Evolutionary conservation across 2,329 filamentous ascomycete genomes (phyloP).

Genomic region (Periconia macrospinosa): DNA sequence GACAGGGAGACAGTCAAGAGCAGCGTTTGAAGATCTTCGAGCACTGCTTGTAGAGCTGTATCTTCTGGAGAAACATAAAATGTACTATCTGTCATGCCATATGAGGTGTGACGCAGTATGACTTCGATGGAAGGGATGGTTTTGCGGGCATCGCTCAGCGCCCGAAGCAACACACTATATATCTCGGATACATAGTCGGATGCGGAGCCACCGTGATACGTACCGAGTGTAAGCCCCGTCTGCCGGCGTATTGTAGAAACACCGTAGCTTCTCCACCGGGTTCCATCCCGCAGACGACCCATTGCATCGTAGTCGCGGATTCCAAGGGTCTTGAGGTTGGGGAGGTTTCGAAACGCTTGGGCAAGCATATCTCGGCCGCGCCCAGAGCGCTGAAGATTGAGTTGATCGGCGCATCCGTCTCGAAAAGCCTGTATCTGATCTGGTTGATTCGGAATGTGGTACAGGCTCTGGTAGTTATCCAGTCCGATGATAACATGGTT

Average conservation of each 20-base stretch:
- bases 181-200: constrained; percentile 15
- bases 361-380: constrained; percentile 57
- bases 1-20: background rate
- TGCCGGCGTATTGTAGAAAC: constrained; percentile 42
- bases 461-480: constrained; percentile 23
- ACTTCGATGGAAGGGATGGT: constrained; percentile 52
- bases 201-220: background rate
- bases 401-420: constrained; percentile 23
- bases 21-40: background rate
- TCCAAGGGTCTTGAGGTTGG: constrained; percentile 59
- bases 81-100: constrained; percentile 43
- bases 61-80: constrained; percentile 48
- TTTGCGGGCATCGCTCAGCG: constrained; percentile 34
- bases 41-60: background rate
- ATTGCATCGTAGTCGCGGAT: constrained; percentile 61
- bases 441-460: constrained; percentile 10
- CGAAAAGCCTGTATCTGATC: constrained; percentile 12
- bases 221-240: constrained; percentile 32
- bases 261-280: constrained; percentile 61
- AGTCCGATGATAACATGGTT: constrained; percentile 56
- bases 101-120: constrained; percentile 39
- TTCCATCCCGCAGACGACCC: constrained; percentile 48
- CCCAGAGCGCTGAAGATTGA: constrained; percentile 45
- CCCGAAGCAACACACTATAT: constrained; percentile 22
- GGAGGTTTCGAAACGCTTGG: constrained; percentile 59